Percentiles rank a stretch among this genome's conserved stretches.
phyloP scores from a whole-genome alignment of 352 stramenopile genomes.

The Phytophthora macrochlamydospora region DNA sequence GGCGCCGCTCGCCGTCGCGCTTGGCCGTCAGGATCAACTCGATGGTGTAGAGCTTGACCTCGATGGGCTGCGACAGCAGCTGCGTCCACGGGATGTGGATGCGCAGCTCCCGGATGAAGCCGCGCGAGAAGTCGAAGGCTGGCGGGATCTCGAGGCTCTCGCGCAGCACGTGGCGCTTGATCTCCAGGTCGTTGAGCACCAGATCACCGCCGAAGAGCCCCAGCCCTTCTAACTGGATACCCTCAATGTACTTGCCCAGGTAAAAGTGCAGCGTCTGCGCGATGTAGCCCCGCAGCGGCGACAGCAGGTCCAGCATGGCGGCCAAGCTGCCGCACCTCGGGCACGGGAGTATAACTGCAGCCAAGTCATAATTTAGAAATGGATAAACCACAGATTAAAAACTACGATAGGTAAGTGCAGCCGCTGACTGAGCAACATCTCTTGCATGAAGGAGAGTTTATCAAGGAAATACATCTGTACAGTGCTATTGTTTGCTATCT shows the following conservation, averaged over 20 bases:
- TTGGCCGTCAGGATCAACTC: conserved; percentile 84
- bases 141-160: conserved; percentile 86
- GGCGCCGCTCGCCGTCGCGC: conserved; percentile 25
- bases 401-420: too few relatives aligned
- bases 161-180: conserved; percentile 88
- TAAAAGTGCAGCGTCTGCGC: conserved; percentile 90
- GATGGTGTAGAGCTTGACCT: conserved; percentile 90
- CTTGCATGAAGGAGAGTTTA: too few relatives aligned
- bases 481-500: background rate
- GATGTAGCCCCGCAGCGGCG: conserved; percentile 84
- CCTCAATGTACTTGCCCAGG: conserved; percentile 90
- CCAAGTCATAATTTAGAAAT: too few relatives aligned
- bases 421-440: too few relatives aligned
- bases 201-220: conserved; percentile 86
- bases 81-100: conserved; percentile 92
- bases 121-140: conserved; percentile 87
- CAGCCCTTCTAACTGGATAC: conserved; percentile 86
- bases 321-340: background rate
- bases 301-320: conserved; percentile 85
- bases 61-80: conserved; percentile 84
- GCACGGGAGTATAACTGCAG: too few relatives aligned
- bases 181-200: conserved; percentile 88
- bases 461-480: too few relatives aligned
- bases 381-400: too few relatives aligned
- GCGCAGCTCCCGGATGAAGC: conserved; percentile 87